Conservation (phyloP, 192 early-diverging fungal genomes). For the Mortierella antarctica region DNA sequence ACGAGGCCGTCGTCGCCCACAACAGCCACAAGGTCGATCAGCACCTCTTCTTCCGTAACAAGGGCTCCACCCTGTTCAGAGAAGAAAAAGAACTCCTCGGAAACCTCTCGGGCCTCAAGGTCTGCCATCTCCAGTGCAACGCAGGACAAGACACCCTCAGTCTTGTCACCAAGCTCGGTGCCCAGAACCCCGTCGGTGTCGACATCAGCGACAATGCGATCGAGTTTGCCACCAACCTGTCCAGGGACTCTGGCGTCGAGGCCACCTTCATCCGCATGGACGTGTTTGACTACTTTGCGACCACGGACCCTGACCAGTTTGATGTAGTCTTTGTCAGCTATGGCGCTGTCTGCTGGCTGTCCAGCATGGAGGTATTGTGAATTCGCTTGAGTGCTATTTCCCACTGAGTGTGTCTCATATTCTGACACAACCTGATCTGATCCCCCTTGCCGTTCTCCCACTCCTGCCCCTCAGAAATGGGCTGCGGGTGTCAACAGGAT, state of each 20-base stretch:
- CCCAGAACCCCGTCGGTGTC: slow-evolving; percentile 41
- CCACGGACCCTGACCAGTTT: slow-evolving; percentile 28
- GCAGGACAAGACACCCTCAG: slow-evolving; percentile 47
- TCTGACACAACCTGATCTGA: background rate
- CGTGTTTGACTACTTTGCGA: slow-evolving; percentile 39
- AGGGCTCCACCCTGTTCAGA: slow-evolving; percentile 36
- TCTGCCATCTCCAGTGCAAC: slow-evolving; percentile 50
- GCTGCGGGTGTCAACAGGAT: slow-evolving; percentile 28
- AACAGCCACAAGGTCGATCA: slow-evolving; percentile 51
- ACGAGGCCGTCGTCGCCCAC: slow-evolving; percentile 34
- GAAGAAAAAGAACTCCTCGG: slow-evolving; percentile 45
- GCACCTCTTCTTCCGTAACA: slow-evolving; percentile 36
- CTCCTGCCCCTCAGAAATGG: slow-evolving; percentile 23
- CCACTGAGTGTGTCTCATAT: too few species aligned
- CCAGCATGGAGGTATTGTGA: slow-evolving; percentile 25
- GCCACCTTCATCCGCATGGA: slow-evolving; percentile 41
- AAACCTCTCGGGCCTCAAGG: slow-evolving; percentile 28
- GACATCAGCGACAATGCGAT: slow-evolving; percentile 49
- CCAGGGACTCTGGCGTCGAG: slow-evolving; percentile 27
- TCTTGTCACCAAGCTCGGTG: slow-evolving; percentile 27
- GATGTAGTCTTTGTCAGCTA: slow-evolving; percentile 50
- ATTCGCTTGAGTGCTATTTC: background rate
- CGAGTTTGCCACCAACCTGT: slow-evolving; percentile 29
- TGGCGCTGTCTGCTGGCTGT: slow-evolving; percentile 30
- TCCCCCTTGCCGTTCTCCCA: background rate